Base-by-base conservation (phyloP, 495 filamentous ascomycete species). In the Tuber umbilicatum region DNA sequence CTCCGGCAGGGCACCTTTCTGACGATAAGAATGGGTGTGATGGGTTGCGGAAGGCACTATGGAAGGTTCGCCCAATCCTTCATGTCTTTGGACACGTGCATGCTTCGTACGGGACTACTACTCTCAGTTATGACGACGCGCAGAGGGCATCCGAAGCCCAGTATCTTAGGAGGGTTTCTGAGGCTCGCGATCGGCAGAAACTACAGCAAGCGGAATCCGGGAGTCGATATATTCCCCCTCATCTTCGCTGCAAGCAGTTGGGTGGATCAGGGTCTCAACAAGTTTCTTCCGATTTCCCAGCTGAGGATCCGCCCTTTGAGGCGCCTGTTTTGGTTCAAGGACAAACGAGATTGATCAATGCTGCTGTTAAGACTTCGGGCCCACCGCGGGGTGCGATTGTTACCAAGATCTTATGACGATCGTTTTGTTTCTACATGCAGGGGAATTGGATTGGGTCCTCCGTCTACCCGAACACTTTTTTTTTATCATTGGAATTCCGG, bases 61-160 rank as follows among this genome's bases (percentile, higher is more conserved):
- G 93, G 93, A 86, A 89, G 68, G 89, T 94, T 37, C 89, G 88
- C 75, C 94, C 94, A 5, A 85, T 85, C 47, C 84, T 97, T 21
- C 94, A 97, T 83, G 87, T 97, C 71, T 97, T 96, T 85, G 94
- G 94, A 2, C 94, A 98, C 81, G 86, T 96, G 38, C 94, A 97
- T 84, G 89, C 85, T 74, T 89, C 87, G 40, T 81, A 86, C 73
- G 90, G 90, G 5, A 87, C 85, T 19, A 86, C 89, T 78, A 83
- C 87, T 16, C 83, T 91, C 19, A 81, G 81, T 27, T 92, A 90
- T 90, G 84, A 87, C 74, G 41, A 74, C 38, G 21, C 16, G 43
- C 73, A 74, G 74, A 70, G 42, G n/a, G 35, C 23, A 17, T 75
- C 76, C 38, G 74, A 76, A 40, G 38, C 27, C 55, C 27, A 16